Percentiles rank a stretch among this genome's conserved stretches.
Conservation (phyloP, 495 filamentous ascomycete genomes). For the Neurospora sp. region DNA sequence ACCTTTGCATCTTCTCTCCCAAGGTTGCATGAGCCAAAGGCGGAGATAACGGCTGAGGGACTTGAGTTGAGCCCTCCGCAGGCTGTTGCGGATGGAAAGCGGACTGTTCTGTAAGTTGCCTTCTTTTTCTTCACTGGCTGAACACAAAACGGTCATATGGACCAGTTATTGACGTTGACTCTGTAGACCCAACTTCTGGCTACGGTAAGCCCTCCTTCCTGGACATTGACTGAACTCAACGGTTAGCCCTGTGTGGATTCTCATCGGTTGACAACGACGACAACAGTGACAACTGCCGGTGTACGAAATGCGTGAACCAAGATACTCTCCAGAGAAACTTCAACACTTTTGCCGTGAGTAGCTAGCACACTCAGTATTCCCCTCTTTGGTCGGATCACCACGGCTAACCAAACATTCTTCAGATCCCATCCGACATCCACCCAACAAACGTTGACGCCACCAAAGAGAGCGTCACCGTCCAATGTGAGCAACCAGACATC, state of each 20-base stretch:
- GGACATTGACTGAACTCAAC: background rate
- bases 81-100: background rate
- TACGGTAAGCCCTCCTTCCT: constrained; percentile 23
- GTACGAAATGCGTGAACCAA: constrained; percentile 59
- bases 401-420: constrained; percentile 10
- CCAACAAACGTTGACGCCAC: constrained; percentile 21
- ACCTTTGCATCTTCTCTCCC: background rate
- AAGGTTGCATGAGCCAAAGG: background rate
- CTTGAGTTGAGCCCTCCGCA: background rate
- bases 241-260: background rate
- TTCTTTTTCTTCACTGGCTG: background rate
- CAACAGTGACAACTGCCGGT: constrained; percentile 76
- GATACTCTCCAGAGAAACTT: constrained; percentile 66
- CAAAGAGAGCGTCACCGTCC: constrained; percentile 27
- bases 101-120: background rate
- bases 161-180: background rate
- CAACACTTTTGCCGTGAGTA: constrained; percentile 49
- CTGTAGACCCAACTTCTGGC: constrained; percentile 21
- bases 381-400: background rate
- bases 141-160: background rate
- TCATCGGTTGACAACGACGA: background rate
- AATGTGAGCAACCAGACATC: constrained; percentile 24
- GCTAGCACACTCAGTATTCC: background rate
- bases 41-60: background rate
- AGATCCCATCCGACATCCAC: constrained; percentile 44